Base-by-base conservation (phyloP, 495 filamentous ascomycete species). In the Penicillium herquei region DNA sequence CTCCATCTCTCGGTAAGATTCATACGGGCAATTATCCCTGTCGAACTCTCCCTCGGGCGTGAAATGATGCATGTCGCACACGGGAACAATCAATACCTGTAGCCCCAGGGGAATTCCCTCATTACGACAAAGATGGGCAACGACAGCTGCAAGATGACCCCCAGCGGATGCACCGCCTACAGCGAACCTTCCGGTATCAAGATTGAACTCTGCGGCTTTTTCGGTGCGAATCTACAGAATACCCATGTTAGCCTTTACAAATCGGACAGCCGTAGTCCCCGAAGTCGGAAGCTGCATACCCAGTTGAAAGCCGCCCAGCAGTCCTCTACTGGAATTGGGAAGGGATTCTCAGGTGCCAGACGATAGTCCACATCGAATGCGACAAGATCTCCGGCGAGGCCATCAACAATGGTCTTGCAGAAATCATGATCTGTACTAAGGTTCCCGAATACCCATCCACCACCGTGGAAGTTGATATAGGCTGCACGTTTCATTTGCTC, bases 221-320 rank as follows among this genome's bases (percentile, higher is more conserved):
- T 68, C 33, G 18, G 63, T 62, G 8, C 65, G 65, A 46, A 75
- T 56, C 72, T 75, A 45, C 8, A 48, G 18, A 12, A n/a, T 31
- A 16, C 48, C 4, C 5, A 33, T 8, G 17, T 61, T 39, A 37
- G 1, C 14, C 42, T 17, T 3, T 8, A 13, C n/a, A 9, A 18
- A 18, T 21, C 26, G 31, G 13, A 17, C 7, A 49, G 3, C 13
- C 18, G 9, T 14, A 14, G 32, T 18, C 1, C 4, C 7, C 3
- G 40, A 7, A 9, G 18, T 39, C 6, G 43, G 44, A 13, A 9
- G 14, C 16, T 37, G 31, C 66, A 26, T 52, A 74, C 72, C 71
- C 72, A 74, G 33, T 71, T 76, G 42, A 76, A 73, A n/a, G 71
- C 72, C 0, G 64, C 46, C 72, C 72, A 75, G 54, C 70, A 70